Evolutionary conservation across 163 green algal species (phyloP).

Genomic region (Chlorella variabilis): DNA sequence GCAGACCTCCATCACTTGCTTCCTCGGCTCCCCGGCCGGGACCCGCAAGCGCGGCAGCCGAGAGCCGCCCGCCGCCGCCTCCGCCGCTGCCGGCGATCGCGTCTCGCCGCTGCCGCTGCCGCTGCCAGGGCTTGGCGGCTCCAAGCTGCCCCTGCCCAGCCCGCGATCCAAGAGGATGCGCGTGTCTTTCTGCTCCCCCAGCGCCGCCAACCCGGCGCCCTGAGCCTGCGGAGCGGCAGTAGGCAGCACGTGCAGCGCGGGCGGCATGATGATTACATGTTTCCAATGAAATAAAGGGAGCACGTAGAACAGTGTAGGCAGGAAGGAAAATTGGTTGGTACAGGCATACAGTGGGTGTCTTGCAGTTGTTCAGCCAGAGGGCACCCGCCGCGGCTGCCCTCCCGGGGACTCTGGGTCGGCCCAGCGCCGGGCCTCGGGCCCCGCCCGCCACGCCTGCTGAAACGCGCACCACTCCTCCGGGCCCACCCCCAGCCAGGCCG

Average conservation of each 20-base stretch:
- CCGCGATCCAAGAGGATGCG: constrained; percentile 12
- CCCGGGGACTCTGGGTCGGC: neutral
- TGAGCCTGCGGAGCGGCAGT: too few species aligned
- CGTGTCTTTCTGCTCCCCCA: neutral
- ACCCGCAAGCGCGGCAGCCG: neutral
- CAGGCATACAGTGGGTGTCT: too few species aligned
- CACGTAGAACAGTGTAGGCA: too few species aligned
- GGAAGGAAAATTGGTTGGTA: too few species aligned
- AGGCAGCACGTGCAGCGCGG: neutral
- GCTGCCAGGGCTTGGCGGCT: constrained; percentile 21
- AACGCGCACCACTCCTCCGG: neutral
- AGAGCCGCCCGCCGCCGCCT: neutral
- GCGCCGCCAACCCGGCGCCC: too few species aligned
- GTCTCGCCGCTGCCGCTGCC: neutral
- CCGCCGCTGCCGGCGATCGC: too few species aligned
- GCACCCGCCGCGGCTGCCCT: neutral
- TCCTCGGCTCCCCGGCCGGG: constrained; percentile 15
- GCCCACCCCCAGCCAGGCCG: neutral
- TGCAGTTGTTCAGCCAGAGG: too few species aligned
- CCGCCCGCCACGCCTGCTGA: neutral
- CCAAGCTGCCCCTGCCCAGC: neutral
- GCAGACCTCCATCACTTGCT: constrained; percentile 22
- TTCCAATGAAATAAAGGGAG: too few species aligned
- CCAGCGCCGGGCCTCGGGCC: neutral
- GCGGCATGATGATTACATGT: too few species aligned